A percentile compares a stretch with the other conserved stretches of the same genome.
Evolutionary conservation across 1,139 yeast genomes (phyloP).

Genomic region (Diutina siamensis): DNA sequence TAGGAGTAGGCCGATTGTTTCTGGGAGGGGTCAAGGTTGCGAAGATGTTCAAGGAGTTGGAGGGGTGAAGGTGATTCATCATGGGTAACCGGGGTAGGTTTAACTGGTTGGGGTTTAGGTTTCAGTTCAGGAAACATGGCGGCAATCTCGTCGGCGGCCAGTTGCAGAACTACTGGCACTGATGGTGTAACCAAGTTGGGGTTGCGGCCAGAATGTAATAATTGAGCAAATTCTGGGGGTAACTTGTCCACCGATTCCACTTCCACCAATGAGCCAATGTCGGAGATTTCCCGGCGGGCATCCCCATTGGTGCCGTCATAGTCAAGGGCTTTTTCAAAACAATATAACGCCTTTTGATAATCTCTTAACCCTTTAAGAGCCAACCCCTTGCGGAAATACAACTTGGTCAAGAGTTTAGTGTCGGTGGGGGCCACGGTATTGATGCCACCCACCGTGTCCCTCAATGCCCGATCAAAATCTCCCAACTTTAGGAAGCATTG

Average conservation of each 20-base stretch:
- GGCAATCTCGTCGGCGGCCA: conserved; percentile 5
- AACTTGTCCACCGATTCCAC: conserved; percentile 33
- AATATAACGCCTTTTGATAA: conserved; percentile 18
- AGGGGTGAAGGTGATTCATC: conserved; percentile 11
- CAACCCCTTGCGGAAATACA: conserved; percentile 45
- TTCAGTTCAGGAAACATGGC: conserved; percentile 8
- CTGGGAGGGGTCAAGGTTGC: conserved; percentile 14
- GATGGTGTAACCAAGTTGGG: background rate
- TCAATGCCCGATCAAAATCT: conserved; percentile 44
- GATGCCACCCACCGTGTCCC: conserved; percentile 52
- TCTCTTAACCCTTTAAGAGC: conserved; percentile 29
- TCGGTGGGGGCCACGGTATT: conserved; percentile 18
- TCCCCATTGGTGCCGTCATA: conserved; percentile 27
- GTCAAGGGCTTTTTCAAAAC: conserved; percentile 30
- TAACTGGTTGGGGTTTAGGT: conserved; percentile 2
- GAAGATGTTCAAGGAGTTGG: conserved; percentile 24
- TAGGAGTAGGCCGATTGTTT: conserved; percentile 27
- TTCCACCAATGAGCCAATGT: conserved; percentile 16
- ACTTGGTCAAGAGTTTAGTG: conserved; percentile 23
- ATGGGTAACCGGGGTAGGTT: background rate
- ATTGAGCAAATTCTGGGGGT: conserved; percentile 24
- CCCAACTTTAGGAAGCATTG: conserved; percentile 52
- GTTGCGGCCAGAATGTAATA: background rate
- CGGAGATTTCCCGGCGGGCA: conserved; percentile 11
- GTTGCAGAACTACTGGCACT: background rate